Conservation (phyloP, 164 flowering plant genomes). For the Tetracentron sinense region DNA sequence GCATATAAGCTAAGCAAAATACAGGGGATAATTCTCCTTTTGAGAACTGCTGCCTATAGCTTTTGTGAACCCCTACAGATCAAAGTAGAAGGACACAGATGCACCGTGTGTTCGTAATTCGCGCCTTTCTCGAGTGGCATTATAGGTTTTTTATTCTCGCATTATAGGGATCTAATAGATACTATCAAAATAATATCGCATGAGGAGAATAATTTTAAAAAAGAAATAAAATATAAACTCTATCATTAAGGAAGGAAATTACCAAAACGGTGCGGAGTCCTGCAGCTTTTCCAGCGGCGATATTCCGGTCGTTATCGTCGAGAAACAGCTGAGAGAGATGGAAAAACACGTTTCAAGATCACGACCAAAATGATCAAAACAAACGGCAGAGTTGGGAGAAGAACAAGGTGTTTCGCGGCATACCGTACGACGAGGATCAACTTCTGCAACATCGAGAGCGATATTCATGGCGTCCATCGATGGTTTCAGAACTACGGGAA, state of each 20-base stretch:
- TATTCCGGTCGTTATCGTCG: constrained; percentile 64
- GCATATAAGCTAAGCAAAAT: no score
- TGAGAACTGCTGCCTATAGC: no score
- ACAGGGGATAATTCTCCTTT: no score
- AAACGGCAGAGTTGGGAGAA: background rate
- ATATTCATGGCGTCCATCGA: constrained; percentile 65
- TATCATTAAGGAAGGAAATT: background rate
- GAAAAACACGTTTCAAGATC: background rate
- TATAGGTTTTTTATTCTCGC: no score
- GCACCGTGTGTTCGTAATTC: background rate
- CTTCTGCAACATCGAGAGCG: constrained; percentile 45
- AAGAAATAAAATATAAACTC: background rate
- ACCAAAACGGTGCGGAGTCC: constrained; percentile 84
- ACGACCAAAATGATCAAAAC: background rate
- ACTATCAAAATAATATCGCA: background rate
- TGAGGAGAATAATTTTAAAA: background rate
- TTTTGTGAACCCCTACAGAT: no score
- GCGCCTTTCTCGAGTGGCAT: no score
- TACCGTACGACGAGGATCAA: constrained; percentile 79
- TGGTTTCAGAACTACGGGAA: constrained; percentile 78
- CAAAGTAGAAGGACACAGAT: no score
- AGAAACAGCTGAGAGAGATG: constrained; percentile 59
- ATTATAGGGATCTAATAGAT: no score
- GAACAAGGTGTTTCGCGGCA: background rate
- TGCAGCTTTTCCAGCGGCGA: constrained; percentile 60